These are phyloP conservation scores for Backusella tarrabulga DNA, from an alignment of 192 early-diverging fungal genomes.

Conservation along the genomic window DNA sequence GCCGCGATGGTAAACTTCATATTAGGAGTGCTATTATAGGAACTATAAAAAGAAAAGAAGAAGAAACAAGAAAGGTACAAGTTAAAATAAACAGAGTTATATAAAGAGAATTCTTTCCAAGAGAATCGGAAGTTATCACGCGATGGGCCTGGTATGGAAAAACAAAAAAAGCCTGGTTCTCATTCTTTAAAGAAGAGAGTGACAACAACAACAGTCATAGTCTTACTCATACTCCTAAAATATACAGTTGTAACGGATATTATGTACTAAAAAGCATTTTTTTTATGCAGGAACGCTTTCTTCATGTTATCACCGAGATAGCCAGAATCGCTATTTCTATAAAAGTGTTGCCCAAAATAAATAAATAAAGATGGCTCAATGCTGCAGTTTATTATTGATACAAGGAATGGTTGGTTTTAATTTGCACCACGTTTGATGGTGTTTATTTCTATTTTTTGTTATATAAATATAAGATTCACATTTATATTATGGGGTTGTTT, in stretches of 20 bases:
- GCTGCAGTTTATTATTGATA: neutral
- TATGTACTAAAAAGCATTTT: neutral
- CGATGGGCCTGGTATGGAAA: neutral
- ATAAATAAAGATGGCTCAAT: neutral
- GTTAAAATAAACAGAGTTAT: neutral
- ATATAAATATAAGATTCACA: neutral
- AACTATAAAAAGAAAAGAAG: neutral
- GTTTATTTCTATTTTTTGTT: neutral
- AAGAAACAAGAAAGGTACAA: neutral
- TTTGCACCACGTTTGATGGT: neutral
- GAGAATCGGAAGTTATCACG: neutral
- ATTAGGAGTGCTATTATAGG: neutral
- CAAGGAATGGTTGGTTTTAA: neutral
- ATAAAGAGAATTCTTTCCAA: neutral
- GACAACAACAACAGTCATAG: neutral
- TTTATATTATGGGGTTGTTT: neutral
- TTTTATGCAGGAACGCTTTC: neutral
- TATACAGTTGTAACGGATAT: slow-evolving; percentile 2
- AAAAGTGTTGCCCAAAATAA: neutral
- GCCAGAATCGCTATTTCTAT: neutral
- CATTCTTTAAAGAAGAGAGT: neutral
- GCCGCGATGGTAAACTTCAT: neutral
- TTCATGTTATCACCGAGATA: neutral
- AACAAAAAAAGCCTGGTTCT: neutral
- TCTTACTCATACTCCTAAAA: neutral